Evolutionary conservation across 176 grass and related monocot species (phyloP), one percentile per base, ranked within the genome.

Genomic region (Carex cristatella): DNA sequence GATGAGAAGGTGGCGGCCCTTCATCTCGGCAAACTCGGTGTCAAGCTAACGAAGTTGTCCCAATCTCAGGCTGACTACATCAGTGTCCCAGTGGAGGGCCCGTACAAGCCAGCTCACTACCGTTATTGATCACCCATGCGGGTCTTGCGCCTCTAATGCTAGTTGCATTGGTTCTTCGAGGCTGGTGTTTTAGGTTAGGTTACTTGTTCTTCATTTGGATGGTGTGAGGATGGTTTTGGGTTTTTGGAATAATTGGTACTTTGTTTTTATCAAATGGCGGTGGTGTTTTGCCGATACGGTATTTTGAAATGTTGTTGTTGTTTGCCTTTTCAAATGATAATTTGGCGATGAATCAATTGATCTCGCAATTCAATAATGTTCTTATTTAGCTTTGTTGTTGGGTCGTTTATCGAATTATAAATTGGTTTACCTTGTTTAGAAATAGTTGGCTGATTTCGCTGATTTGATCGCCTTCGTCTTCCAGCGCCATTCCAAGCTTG

Each of bases 1-100:
- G 96, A 99, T 66, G 96, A 99, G 90, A 99, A 99, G 96, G 96
- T 99, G 8, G 96, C 96, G 2, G 80, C 96, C 0, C 96, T 95
- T 10, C 96, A 99, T 84, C 85, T 99, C 18, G 91, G 88, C 85
- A 99, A 99, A 87, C 90, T 99, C 16, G 95, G 95, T 27, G 95
- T 91, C 56, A 98, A 23, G 85, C 89, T 98, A 15, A 98, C 92
- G 27, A 98, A 98, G 86, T 87, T 98, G 59, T 73, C 33, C 59
- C 81, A 92, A 75, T 86, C 92, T 4, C 95, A 94, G 92, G 69
- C 95, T 3, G 89, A 89, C 28, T 98, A 98, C 86, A 93, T 98
- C 75, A 94, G 91, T 0, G 49, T 98, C 44, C 92, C 95, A 0
- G 0, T 94, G 0, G 92, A 98, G 75, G 95, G 95, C 19, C 95